phyloP scores from a whole-genome alignment of 768 basidiomycete genomes.

The Mrakia gelida region DNA sequence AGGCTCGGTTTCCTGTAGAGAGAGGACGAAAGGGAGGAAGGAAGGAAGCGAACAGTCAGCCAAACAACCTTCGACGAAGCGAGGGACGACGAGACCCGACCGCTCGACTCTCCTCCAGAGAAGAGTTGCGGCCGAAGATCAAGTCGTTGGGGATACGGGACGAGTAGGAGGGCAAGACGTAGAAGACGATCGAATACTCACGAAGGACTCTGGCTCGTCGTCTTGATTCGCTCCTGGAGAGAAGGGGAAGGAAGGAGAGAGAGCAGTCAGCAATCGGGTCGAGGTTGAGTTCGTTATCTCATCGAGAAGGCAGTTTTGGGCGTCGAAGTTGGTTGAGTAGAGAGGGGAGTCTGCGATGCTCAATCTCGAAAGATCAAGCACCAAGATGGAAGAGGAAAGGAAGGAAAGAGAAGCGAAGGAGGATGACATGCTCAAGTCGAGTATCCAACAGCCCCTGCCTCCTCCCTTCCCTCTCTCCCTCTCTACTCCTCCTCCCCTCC shows the following conservation, averaged over 20 bases:
- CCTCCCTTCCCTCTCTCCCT: background rate
- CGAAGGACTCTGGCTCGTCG: constrained; percentile 32
- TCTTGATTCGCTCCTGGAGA: constrained; percentile 23
- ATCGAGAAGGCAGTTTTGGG: background rate
- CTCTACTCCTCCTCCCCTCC: background rate
- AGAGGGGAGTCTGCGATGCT: background rate
- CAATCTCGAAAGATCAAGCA: background rate
- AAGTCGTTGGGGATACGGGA: no score
- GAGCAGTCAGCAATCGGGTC: background rate
- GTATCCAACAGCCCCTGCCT: background rate
- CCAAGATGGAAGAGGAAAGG: background rate
- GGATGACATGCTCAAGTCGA: background rate
- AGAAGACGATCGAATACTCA: constrained; percentile 1
- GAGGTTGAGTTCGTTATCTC: no score
- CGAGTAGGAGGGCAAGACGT: background rate
- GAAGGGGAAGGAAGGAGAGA: background rate
- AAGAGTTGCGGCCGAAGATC: no score
- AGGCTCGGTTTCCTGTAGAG: constrained; percentile 28
- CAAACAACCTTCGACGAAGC: background rate
- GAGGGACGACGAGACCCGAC: background rate
- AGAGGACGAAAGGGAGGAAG: background rate
- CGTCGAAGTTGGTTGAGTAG: background rate
- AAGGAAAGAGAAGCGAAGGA: background rate
- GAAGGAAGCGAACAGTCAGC: constrained; percentile 1
- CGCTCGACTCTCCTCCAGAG: background rate